Percentiles rank a stretch among this genome's conserved stretches.
These are phyloP conservation scores for Podospora australis DNA, from an alignment of 495 filamentous ascomycete genomes.

Conservation along the genomic window DNA sequence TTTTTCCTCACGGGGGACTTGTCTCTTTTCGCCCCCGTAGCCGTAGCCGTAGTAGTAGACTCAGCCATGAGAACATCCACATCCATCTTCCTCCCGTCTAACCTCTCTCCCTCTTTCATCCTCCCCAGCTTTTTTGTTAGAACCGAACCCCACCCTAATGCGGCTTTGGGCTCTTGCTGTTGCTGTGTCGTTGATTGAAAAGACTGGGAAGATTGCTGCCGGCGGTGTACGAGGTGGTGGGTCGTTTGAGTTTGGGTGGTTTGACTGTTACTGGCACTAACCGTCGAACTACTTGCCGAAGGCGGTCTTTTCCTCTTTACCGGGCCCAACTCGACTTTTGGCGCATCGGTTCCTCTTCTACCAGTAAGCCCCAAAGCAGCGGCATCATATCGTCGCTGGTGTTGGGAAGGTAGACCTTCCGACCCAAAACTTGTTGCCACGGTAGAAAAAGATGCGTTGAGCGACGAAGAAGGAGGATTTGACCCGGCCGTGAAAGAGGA, in stretches of 20 bases:
- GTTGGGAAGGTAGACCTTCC: too few species aligned
- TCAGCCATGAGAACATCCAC: background rate
- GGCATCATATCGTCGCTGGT: constrained; percentile 34
- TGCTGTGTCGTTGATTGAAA: too few species aligned
- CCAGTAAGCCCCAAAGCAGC: constrained; percentile 50
- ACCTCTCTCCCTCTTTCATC: constrained; percentile 50
- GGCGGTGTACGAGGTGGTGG: background rate
- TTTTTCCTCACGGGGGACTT: constrained; percentile 60
- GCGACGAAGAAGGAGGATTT: background rate
- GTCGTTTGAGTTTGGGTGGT: constrained; percentile 8
- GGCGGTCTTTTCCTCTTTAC: constrained; percentile 5
- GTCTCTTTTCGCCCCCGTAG: constrained; percentile 11
- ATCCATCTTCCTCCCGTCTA: constrained; percentile 6
- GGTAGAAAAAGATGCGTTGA: background rate
- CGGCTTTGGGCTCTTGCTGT: background rate
- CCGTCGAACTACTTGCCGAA: constrained; percentile 8
- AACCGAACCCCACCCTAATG: constrained; percentile 45
- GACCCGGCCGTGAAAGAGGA: background rate
- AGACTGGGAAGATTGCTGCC: background rate
- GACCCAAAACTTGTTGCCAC: background rate
- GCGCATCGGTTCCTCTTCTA: constrained; percentile 42
- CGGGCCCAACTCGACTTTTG: constrained; percentile 60
- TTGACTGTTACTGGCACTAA: constrained; percentile 48
- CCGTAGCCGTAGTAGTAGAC: background rate
- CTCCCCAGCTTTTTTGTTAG: constrained; percentile 41